Base-by-base conservation (phyloP, 495 filamentous ascomycete genomes). In the Hamigera avellanea region DNA sequence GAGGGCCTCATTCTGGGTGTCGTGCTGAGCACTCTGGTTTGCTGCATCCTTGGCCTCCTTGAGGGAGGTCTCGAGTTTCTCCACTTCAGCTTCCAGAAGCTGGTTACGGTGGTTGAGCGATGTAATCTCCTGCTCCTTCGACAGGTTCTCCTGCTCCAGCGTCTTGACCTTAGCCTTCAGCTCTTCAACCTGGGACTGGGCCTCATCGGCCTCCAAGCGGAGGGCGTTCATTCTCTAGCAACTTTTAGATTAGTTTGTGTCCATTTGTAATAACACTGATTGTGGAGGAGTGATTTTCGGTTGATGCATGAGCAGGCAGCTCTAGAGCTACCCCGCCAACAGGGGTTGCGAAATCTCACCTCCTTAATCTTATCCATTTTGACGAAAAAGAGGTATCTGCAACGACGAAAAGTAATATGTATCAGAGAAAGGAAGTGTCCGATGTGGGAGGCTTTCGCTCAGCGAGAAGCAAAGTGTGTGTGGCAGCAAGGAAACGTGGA, bases 51-150 rank as follows among this genome's bases (percentile, higher is more conserved):
- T 96, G 48, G 76, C 66, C 32, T 88, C 80, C 66, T 82, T 83
- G 48, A 93, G 66, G 41, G 58, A 56, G 12, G 54, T 52, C 64
- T 95, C 91, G 31, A 86, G 66, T 70, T 93, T 93, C 64, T 95
- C 93, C 48, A 93, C 78, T 53, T 95, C 86, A 36, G 56, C 44
- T 59, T 95, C 88, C n/a, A 95, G 78, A 27, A 93, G 69, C 39
- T 75, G 69, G 61, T 93, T 94, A 62, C 83, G 86, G 78, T 95
- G 88, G 51, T 76, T 72, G 39, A 98, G 80, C 18, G 91, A 98
- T 39, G 79, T 85, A 55, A 98, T 93, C 61, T 96, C 89, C 61
- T 98, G 89, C 64, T 96, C 91, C 71, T 98, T 96, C 40, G 79
- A 61, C 28, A 93, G 75, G 57, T 87, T 96, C 68, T 95, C 89